These are phyloP conservation scores for Chalara sp. DNA, from an alignment of 2,329 filamentous ascomycete genomes.

Conservation along the genomic window DNA sequence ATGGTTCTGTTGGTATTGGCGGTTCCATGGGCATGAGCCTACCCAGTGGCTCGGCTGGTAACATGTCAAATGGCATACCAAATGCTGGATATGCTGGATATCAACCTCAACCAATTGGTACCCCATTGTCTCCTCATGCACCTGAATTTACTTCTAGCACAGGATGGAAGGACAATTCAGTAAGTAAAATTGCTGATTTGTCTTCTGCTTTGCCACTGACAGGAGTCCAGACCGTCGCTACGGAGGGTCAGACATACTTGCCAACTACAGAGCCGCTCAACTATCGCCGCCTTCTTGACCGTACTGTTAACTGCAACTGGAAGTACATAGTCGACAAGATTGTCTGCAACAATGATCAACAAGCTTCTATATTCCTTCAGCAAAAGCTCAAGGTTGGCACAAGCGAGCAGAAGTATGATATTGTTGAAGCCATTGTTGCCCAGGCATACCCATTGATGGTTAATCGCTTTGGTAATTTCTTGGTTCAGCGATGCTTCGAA, in stretches of 20 bases:
- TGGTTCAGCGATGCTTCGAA: conserved; percentile 98
- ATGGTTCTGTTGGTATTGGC: conserved; percentile 19
- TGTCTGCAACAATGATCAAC: conserved; percentile 97
- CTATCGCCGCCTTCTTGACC: conserved; percentile 89
- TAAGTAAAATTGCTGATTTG: conserved; percentile 15
- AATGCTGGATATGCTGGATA: conserved; percentile 29
- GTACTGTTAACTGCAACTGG: conserved; percentile 97
- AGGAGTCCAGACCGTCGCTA: conserved; percentile 35
- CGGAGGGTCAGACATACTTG: conserved; percentile 69
- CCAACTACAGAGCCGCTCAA: conserved; percentile 88
- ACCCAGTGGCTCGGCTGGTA: conserved; percentile 5
- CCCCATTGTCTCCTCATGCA: conserved; percentile 64
- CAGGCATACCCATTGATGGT: conserved; percentile 96
- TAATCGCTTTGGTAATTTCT: conserved; percentile 97
- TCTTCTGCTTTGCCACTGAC: conserved; percentile 22
- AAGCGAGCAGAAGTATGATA: conserved; percentile 91
- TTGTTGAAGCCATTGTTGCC: conserved; percentile 90
- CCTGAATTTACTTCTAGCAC: conserved; percentile 58
- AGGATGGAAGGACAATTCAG: conserved; percentile 26
- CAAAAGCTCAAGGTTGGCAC: conserved; percentile 98
- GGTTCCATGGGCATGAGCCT: conserved; percentile 15
- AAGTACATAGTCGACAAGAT: conserved; percentile 99
- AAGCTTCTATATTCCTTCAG: conserved; percentile 96
- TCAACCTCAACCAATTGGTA: conserved; percentile 51
- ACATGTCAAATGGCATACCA: conserved; percentile 13